Evolutionary conservation across 345 rosid species (phyloP).

Genomic region (Salix suchowensis): DNA sequence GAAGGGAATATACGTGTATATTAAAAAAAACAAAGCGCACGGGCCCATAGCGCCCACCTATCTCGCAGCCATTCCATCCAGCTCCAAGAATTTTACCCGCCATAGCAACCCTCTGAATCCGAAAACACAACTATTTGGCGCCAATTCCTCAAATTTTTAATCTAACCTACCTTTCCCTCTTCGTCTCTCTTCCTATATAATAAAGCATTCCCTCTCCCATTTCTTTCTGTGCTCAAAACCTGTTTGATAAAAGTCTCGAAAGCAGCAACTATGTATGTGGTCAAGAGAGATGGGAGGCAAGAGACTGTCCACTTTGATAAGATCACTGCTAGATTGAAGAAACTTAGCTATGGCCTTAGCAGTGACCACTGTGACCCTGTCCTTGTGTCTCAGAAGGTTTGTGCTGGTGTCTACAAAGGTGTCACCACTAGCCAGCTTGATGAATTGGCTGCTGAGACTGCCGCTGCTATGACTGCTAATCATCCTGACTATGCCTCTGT

Average conservation of each 20-base stretch:
- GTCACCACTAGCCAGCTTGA: slow-evolving; percentile 97
- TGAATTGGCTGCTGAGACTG: slow-evolving; percentile 96
- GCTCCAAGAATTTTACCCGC: not conserved
- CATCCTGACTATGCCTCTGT: slow-evolving; percentile 98
- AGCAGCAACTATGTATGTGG: slow-evolving; percentile 57
- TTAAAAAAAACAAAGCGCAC: not conserved
- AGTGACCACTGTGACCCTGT: slow-evolving; percentile 95
- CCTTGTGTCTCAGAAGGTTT: slow-evolving; percentile 95
- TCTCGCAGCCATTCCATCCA: not conserved
- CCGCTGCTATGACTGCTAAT: slow-evolving; percentile 89
- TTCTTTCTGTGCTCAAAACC: not conserved
- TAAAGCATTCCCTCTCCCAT: not conserved
- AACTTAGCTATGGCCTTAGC: slow-evolving; percentile 88
- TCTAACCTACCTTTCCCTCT: not conserved
- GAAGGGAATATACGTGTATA: no score
- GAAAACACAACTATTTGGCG: not conserved
- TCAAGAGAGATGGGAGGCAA: slow-evolving; percentile 87
- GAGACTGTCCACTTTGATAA: slow-evolving; percentile 94
- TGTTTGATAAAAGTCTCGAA: slow-evolving; percentile 5
- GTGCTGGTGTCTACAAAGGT: slow-evolving; percentile 95
- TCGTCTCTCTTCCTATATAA: not conserved
- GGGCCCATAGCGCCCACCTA: not conserved
- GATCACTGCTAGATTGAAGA: slow-evolving; percentile 94
- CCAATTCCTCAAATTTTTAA: not conserved
- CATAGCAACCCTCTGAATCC: not conserved